Base-by-base conservation (phyloP, 371 early-diverging fungal species). In the Mucor piriformis region DNA sequence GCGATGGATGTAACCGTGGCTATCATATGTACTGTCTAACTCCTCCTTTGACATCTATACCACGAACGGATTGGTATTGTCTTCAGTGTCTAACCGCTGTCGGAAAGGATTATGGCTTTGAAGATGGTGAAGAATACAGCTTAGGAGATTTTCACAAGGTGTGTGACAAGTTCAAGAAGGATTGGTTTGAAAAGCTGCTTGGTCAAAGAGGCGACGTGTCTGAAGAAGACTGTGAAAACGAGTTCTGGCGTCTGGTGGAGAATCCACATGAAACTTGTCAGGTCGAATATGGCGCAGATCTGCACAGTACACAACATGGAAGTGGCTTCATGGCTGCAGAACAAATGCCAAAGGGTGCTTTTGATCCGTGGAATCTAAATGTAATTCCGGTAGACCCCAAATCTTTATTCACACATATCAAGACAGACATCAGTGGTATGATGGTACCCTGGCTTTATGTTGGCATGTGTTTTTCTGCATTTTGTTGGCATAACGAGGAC, bases 401-500 rank as follows among this genome's bases (percentile, higher is more conserved):
- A 12, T 95, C 95, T 1, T 81, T 98, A 25, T 91, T 98, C 56
- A 83, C 86, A n/a, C 83, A 93, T 66, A 90, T 97, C 67, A 85
- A 88, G 43, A 83, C 89, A 32, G 95, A 96, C 62, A 94, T 96
- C 23, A 87, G 90, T 24, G 97, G 97, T 6, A 95, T 97, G 93
- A 96, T 92, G 90, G 84, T 92, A 2, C 98, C 98, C 16, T 98
- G 97, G 97, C 73, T 98, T 12, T 98, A 98, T 63, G 90, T 96
- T 6, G 98, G 98, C 32, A 95, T 95, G 95, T 88, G 88, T 57
- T 95, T 97, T 61, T 92, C 93, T 32, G 94, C 97, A 2, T 97
- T 98, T 64, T 96, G 97, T 72, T 98, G 98, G 98, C 97, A 98
- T 67, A 93, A 91, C 35, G 98, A 98, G 72, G 97, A 98, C 67